A percentile compares a stretch with the other conserved stretches of the same genome.
Conservation (phyloP, 495 filamentous ascomycete species). For the Tuber microsphaerosporum region DNA sequence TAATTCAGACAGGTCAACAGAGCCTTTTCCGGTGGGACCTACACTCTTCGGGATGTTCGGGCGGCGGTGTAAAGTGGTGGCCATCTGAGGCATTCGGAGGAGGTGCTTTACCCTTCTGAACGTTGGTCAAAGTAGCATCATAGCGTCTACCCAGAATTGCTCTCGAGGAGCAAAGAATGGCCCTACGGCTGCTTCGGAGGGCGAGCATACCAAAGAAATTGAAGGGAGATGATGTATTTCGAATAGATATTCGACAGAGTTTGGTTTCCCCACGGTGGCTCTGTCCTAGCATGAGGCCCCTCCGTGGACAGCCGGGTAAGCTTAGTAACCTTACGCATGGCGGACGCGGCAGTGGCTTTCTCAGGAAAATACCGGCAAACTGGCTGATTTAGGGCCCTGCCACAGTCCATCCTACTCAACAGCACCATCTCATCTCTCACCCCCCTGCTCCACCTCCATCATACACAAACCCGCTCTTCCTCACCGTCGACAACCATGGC, state of each 20-base stretch:
- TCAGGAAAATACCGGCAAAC: slow-evolving; percentile 16
- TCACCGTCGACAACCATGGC: slow-evolving; percentile 57
- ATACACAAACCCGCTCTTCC: slow-evolving; percentile 15
- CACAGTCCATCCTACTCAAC: slow-evolving; percentile 12
- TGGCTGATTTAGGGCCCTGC: slow-evolving; percentile 9
- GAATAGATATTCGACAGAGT: background rate
- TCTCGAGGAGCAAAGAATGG: slow-evolving; percentile 11
- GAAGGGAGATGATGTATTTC: slow-evolving; percentile 13
- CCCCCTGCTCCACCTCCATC: slow-evolving; percentile 2
- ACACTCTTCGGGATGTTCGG: slow-evolving; percentile 19
- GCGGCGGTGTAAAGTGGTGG: slow-evolving; percentile 4
- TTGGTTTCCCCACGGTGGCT: background rate
- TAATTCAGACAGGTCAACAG: slow-evolving; percentile 6
- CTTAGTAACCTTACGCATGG: background rate
- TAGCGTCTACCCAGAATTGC: slow-evolving; percentile 17
- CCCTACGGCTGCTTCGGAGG: slow-evolving; percentile 24
- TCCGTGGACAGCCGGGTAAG: background rate
- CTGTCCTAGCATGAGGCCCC: background rate
- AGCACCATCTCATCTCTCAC: slow-evolving; percentile 2
- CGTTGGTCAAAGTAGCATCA: slow-evolving; percentile 18
- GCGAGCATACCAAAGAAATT: slow-evolving; percentile 27
- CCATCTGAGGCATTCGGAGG: slow-evolving; percentile 4
- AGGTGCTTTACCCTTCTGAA: slow-evolving; percentile 10
- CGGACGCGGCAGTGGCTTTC: slow-evolving; percentile 37
- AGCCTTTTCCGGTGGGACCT: background rate